Conservation (phyloP, 169 alveolate species). For the Blepharisma undulans region DNA sequence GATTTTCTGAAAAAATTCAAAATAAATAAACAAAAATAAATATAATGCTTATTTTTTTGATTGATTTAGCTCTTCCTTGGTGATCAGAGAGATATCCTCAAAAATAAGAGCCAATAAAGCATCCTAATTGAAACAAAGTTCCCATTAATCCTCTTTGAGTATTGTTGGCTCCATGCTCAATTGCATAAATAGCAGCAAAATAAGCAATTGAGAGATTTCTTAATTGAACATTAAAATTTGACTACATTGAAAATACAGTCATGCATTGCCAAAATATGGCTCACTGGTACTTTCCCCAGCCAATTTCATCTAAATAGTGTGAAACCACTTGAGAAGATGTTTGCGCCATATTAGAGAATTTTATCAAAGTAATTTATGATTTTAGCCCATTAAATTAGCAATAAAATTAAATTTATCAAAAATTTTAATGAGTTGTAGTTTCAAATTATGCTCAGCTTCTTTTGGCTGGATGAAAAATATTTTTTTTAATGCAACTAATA, state of each 20-base stretch:
- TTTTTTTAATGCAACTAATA: no score
- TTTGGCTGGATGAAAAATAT: no score
- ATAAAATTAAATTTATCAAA: no score
- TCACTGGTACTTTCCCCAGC: constrained; percentile 24
- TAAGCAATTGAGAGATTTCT: neutral
- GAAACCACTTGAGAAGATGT: neutral
- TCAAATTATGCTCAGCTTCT: no score
- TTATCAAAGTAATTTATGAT: no score
- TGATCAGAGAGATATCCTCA: constrained; percentile 33
- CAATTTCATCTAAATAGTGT: constrained; percentile 6
- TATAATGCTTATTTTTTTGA: neutral
- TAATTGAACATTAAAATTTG: neutral
- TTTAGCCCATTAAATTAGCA: neutral
- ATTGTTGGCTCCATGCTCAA: neutral
- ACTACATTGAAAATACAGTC: neutral
- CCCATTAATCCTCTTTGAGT: neutral
- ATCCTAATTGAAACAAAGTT: neutral
- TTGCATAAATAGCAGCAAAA: neutral
- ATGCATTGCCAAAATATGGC: neutral
- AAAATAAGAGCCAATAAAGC: constrained; percentile 3
- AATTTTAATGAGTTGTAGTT: neutral
- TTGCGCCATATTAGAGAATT: neutral
- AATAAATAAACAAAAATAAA: neutral
- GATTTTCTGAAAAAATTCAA: neutral
- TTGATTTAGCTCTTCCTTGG: constrained; percentile 21